Conservation (phyloP, 176 grass and related monocot genomes). For the Melocanna baccifera region DNA sequence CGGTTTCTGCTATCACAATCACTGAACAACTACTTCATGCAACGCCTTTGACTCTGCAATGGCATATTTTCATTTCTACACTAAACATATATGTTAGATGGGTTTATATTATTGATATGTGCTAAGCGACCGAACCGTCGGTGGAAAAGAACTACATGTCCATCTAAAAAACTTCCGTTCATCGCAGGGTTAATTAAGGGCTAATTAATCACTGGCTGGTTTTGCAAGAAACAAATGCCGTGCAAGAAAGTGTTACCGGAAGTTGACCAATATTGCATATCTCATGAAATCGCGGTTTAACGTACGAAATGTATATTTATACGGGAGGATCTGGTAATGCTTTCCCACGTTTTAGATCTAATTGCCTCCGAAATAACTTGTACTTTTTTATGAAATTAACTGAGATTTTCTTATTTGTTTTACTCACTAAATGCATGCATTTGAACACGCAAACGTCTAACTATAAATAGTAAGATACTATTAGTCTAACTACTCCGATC, state of each 20-base stretch:
- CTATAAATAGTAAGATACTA: too few relatives aligned
- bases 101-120: neutral
- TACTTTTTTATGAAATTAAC: too few relatives aligned
- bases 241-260: conserved; percentile 13
- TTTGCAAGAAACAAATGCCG: neutral
- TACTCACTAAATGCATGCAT: too few relatives aligned
- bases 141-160: neutral
- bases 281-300: neutral
- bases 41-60: neutral
- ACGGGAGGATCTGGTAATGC: neutral
- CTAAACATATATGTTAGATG: too few relatives aligned
- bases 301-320: neutral
- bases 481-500: too few relatives aligned
- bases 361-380: neutral
- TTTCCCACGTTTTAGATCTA: neutral
- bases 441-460: too few relatives aligned
- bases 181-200: neutral
- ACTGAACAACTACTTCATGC: too few relatives aligned
- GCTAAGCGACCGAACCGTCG: neutral
- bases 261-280: neutral
- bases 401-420: too few relatives aligned
- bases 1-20: neutral
- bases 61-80: neutral
- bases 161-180: neutral
- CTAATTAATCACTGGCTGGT: neutral